Percentiles rank a stretch among this genome's conserved stretches.
Evolutionary conservation across 2,329 filamentous ascomycete species (phyloP).

Genomic region (Colletotrichum navitas): DNA sequence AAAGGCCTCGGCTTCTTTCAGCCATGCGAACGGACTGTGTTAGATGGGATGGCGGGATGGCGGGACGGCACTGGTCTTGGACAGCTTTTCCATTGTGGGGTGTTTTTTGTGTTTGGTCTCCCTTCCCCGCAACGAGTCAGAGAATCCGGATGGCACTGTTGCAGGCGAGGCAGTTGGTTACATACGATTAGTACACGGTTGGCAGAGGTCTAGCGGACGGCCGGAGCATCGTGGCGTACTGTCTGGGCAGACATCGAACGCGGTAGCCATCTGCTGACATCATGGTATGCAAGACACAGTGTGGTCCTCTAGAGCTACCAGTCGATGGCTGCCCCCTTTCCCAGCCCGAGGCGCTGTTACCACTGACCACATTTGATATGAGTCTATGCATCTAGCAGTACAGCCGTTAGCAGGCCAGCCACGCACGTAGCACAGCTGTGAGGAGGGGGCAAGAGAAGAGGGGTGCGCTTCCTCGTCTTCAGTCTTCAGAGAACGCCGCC

Average conservation of each 20-base stretch:
- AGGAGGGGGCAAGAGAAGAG: neutral
- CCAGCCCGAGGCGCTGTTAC: neutral
- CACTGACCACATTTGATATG: neutral
- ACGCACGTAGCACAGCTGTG: neutral
- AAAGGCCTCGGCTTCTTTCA: slow-evolving; percentile 22
- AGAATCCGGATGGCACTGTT: slow-evolving; percentile 7
- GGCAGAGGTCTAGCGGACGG: slow-evolving; percentile 1
- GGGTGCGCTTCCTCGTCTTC: neutral
- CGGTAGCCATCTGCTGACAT: neutral
- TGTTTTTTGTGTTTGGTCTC: slow-evolving; percentile 13
- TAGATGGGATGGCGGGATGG: slow-evolving; percentile 25
- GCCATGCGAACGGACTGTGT: slow-evolving; percentile 19
- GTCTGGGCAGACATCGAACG: neutral
- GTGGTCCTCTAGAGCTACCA: no score
- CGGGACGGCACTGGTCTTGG: slow-evolving; percentile 8
- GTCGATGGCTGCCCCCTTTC: neutral
- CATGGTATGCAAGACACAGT: neutral
- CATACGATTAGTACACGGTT: no score
- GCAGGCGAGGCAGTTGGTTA: neutral
- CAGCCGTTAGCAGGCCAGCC: neutral
- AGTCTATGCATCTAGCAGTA: neutral
- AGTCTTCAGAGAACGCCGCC: neutral
- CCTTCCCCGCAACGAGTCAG: slow-evolving; percentile 31
- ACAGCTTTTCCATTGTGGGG: slow-evolving; percentile 18
- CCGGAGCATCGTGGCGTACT: neutral